These are phyloP conservation scores for Claviceps purpurea DNA, from an alignment of 2,329 filamentous ascomycete genomes.

Conservation along the genomic window DNA sequence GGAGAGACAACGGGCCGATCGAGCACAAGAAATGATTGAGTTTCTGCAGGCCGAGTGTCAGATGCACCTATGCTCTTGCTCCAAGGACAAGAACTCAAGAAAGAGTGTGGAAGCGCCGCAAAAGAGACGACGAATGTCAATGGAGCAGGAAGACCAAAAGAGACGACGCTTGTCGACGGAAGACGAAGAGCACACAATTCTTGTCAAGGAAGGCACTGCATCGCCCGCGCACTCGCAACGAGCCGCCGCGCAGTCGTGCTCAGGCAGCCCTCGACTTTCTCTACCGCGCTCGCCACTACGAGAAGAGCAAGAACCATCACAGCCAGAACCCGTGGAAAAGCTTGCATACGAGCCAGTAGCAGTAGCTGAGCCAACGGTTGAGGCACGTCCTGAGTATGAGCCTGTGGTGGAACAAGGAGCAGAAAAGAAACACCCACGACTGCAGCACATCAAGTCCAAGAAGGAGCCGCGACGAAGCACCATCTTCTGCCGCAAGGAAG, in stretches of 20 bases:
- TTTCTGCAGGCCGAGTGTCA: constrained; percentile 65
- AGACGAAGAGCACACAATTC: constrained; percentile 18
- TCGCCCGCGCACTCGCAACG: constrained; percentile 16
- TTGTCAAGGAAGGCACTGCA: constrained; percentile 16
- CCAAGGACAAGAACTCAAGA: constrained; percentile 19
- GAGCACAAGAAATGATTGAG: constrained; percentile 59
- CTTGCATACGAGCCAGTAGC: background rate
- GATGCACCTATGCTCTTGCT: constrained; percentile 52
- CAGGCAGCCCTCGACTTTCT: background rate
- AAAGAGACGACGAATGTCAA: constrained; percentile 9
- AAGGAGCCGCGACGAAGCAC: constrained; percentile 34
- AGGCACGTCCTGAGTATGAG: constrained; percentile 8
- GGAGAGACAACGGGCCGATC: constrained; percentile 50
- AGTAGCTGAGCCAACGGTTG: background rate
- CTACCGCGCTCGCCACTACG: background rate
- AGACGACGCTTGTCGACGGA: background rate
- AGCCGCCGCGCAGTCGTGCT: constrained; percentile 3
- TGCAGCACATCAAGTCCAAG: constrained; percentile 15
- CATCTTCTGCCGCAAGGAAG: constrained; percentile 48
- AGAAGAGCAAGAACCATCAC: background rate
- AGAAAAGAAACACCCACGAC: constrained; percentile 11
- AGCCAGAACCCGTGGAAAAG: background rate
- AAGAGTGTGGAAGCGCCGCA: constrained; percentile 9
- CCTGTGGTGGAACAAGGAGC: constrained; percentile 12
- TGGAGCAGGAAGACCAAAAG: background rate